A percentile compares a stretch with the other conserved stretches of the same genome.
phyloP scores from a whole-genome alignment of 495 filamentous ascomycete species.

The Trichoderma gamsii region DNA sequence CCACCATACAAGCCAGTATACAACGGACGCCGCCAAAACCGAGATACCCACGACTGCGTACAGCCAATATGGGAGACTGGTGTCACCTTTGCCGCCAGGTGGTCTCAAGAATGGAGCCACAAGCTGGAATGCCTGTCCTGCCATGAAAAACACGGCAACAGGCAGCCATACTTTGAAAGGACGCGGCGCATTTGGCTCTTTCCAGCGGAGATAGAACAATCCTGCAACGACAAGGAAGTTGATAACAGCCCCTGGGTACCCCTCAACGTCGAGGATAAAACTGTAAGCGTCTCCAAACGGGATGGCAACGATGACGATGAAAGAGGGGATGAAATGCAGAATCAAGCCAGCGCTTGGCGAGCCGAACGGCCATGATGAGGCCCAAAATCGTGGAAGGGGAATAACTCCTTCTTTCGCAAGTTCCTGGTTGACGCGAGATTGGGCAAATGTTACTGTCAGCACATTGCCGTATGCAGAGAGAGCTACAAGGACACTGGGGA shows the following conservation, averaged over 20 bases:
- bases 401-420: slow-evolving; percentile 61
- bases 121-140: slow-evolving; percentile 45
- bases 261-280: slow-evolving; percentile 33
- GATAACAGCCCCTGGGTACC: slow-evolving; percentile 40
- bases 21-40: slow-evolving; percentile 38
- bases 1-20: slow-evolving; percentile 50
- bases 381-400: slow-evolving; percentile 51
- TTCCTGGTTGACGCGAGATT: slow-evolving; percentile 64
- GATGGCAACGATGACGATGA: slow-evolving; percentile 41
- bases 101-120: slow-evolving; percentile 45
- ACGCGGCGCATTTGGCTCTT: slow-evolving; percentile 34
- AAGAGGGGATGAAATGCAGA: slow-evolving; percentile 42
- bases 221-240: slow-evolving; percentile 54
- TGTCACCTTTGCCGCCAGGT: slow-evolving; percentile 43
- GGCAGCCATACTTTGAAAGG: slow-evolving; percentile 42
- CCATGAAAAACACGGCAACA: slow-evolving; percentile 40
- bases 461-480: slow-evolving; percentile 54
- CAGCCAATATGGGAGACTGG: slow-evolving; percentile 45
- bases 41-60: slow-evolving; percentile 48
- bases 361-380: slow-evolving; percentile 56
- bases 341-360: slow-evolving; percentile 38
- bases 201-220: slow-evolving; percentile 39
- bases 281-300: slow-evolving; percentile 38
- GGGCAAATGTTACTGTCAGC: slow-evolving; percentile 36
- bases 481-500: slow-evolving; percentile 41